Evolutionary conservation across 2,329 filamentous ascomycete genomes (phyloP).

Genomic region (Penicillium sp.): DNA sequence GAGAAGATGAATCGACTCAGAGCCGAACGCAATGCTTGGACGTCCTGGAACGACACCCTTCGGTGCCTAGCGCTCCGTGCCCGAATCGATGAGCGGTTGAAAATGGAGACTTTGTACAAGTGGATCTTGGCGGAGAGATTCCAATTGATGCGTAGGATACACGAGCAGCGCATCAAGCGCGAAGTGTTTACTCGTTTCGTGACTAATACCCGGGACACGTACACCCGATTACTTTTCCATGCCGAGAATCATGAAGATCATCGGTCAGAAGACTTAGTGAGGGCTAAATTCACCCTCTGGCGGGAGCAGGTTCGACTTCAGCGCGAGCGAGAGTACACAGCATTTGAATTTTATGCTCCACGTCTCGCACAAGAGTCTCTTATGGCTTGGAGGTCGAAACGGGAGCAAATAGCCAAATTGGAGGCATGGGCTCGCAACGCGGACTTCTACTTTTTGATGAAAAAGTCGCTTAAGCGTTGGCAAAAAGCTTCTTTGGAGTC

Average conservation of each 20-base stretch:
- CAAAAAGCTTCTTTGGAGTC: constrained; percentile 49
- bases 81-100: constrained; percentile 56
- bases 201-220: constrained; percentile 38
- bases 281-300: constrained; percentile 39
- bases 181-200: constrained; percentile 42
- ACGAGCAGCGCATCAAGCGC: constrained; percentile 40
- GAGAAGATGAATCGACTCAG: constrained; percentile 51
- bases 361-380: constrained; percentile 42
- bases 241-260: constrained; percentile 36
- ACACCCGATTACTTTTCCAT: constrained; percentile 36
- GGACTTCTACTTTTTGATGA: constrained; percentile 56
- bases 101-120: constrained; percentile 57
- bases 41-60: constrained; percentile 61
- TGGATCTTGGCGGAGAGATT: constrained; percentile 57
- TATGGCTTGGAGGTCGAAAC: constrained; percentile 36
- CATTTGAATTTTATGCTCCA: constrained; percentile 45
- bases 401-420: constrained; percentile 47
- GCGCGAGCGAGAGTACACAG: constrained; percentile 40
- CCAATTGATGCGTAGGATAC: constrained; percentile 39
- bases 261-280: constrained; percentile 34
- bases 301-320: constrained; percentile 37
- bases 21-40: constrained; percentile 58
- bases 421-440: constrained; percentile 56
- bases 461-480: constrained; percentile 52
- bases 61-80: constrained; percentile 53